Base-by-base conservation (phyloP, 2,329 filamentous ascomycete genomes). In the Fusarium sp. region DNA sequence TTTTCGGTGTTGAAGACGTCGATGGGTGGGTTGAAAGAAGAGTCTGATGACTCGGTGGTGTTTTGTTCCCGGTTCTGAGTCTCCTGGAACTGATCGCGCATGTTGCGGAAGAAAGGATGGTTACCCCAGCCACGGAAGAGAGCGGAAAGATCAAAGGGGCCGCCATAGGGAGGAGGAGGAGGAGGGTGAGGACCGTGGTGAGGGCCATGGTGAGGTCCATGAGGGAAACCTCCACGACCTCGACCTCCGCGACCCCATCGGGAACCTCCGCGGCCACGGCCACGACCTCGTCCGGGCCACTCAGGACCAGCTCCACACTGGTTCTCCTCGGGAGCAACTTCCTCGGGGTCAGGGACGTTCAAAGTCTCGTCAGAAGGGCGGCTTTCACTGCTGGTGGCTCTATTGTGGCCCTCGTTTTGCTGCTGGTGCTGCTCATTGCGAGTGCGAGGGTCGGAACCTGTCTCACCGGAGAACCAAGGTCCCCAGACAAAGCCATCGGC, bases 1-100 rank as follows among this genome's bases (percentile, higher is more conserved):
- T 81, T 79, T 8, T 87, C 79, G 7, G 89, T 91, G 76, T 91
- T 87, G 82, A 95, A 96, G 68, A 94, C 81, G 76, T 97, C 93
- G 57, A 90, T 82, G n/a, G 90, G 88, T 1, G 91, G 91, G 7
- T 79, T 78, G 77, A 92, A 91, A 60, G 82, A 77, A 54, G 91
- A 91, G 8, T 79, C 77, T 77, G 92, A 91, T 64, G 82, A 77
- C 56, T 81, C 79, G 38, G 74, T 49, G 37, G 66, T 66, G 52
- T 44, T 37, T 18, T 59, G 58, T 20, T 57, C 47, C 20, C 56
- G 62, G 34, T 55, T 55, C 40, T 71, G 63, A 26, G 53, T 51
- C 50, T 71, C 61, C 33, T 62, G 57, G 62, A 65, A 68, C 52
- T 80, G 82, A 20, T 82, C 77, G 58, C 79, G 79, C 57, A 85